A percentile compares a stretch with the other conserved stretches of the same genome.
Conservation (phyloP, 1,284 basidiomycete genomes). For the Ceratobasidium papillatum region DNA sequence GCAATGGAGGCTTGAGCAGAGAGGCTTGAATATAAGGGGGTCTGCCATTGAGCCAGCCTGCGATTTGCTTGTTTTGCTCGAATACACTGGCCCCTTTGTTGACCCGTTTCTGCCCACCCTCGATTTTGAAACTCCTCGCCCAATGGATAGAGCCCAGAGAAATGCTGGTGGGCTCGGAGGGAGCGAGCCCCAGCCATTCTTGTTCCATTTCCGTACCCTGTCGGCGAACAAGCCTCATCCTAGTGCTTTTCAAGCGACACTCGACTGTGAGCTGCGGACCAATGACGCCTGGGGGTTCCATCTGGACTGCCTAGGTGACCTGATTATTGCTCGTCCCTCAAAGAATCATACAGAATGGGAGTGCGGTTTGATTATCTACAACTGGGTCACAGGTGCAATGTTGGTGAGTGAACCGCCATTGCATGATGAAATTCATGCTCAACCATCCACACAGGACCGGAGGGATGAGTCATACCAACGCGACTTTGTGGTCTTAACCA, state of each 20-base stretch:
- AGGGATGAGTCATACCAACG: neutral
- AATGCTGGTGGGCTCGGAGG: neutral
- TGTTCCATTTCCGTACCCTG: constrained; percentile 15
- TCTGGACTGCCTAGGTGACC: neutral
- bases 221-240: neutral
- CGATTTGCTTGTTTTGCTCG: neutral
- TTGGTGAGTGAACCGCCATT: neutral
- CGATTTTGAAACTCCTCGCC: neutral
- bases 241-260: neutral
- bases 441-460: neutral
- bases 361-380: neutral
- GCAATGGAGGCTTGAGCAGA: neutral
- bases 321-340: neutral
- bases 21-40: neutral
- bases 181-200: neutral
- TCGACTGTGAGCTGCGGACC: neutral
- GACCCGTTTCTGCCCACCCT: neutral
- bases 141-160: neutral
- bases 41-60: neutral
- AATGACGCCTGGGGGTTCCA: neutral
- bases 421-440: neutral
- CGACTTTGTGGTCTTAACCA: neutral
- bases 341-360: too few relatives aligned
- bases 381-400: neutral
- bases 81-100: neutral